Percentiles rank a stretch among this genome's conserved stretches.
These are phyloP conservation scores for Furcasterigmium sp. DNA, from an alignment of 2,329 filamentous ascomycete species.

Conservation along the genomic window DNA sequence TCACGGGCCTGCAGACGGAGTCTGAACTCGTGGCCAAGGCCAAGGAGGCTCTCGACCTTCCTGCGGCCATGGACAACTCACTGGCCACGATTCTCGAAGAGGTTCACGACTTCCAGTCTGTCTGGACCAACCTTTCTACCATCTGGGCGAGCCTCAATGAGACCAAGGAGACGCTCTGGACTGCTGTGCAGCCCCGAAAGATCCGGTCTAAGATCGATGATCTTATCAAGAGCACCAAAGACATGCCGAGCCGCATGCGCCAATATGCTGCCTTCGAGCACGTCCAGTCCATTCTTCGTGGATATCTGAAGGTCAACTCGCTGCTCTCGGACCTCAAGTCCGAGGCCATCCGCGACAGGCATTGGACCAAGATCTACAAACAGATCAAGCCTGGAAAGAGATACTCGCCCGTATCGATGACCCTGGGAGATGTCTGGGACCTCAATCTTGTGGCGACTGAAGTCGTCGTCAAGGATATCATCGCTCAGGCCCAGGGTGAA, in stretches of 20 bases:
- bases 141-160: slow-evolving; percentile 97
- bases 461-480: slow-evolving; percentile 83
- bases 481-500: slow-evolving; percentile 92
- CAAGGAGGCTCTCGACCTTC: slow-evolving; percentile 91
- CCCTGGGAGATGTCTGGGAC: slow-evolving; percentile 98
- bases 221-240: slow-evolving; percentile 95
- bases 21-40: slow-evolving; percentile 92
- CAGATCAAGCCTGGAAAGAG: slow-evolving; percentile 86
- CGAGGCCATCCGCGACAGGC: slow-evolving; percentile 90
- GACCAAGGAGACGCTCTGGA: slow-evolving; percentile 88
- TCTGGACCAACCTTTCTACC: slow-evolving; percentile 91
- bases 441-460: slow-evolving; percentile 86
- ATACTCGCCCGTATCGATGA: slow-evolving; percentile 91
- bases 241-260: slow-evolving; percentile 98
- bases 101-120: slow-evolving; percentile 97
- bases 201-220: slow-evolving; percentile 84
- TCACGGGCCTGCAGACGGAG: slow-evolving; percentile 81
- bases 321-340: slow-evolving; percentile 89
- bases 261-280: slow-evolving; percentile 99
- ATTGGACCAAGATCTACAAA: slow-evolving; percentile 99
- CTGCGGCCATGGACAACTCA: slow-evolving; percentile 72
- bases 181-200: slow-evolving; percentile 90
- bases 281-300: slow-evolving; percentile 84
- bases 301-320: slow-evolving; percentile 85
- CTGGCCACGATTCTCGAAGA: slow-evolving; percentile 86